Percentiles rank a stretch among this genome's conserved stretches.
Conservation (phyloP, 208 protist species). For the Porcisia hertigi region DNA sequence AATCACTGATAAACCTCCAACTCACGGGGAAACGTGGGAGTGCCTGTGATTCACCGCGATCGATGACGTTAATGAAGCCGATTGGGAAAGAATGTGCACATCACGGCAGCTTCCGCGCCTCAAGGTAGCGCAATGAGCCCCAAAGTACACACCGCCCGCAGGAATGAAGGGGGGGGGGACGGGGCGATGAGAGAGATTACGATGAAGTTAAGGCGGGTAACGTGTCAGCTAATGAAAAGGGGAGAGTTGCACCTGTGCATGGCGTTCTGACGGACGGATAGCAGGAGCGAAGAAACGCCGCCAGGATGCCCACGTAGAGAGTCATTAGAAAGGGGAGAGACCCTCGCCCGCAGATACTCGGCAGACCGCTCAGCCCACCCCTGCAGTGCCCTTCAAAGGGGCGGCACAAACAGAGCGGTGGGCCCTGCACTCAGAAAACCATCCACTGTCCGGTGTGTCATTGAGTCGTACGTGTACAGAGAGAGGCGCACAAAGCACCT, state of each 20-base stretch:
- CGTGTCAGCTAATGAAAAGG: constrained; percentile 10
- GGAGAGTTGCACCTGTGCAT: neutral
- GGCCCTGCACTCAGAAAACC: neutral
- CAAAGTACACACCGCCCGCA: neutral
- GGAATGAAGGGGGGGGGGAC: neutral
- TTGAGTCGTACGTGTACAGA: neutral
- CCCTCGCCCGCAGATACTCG: neutral
- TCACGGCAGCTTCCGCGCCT: neutral
- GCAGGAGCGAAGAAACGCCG: neutral
- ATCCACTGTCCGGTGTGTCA: neutral
- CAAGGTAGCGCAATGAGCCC: neutral
- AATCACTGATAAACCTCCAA: neutral
- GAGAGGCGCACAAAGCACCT: too few relatives aligned
- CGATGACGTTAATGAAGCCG: neutral
- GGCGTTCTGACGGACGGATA: neutral
- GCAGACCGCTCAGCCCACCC: neutral
- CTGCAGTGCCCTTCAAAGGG: neutral
- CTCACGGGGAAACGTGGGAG: too few relatives aligned
- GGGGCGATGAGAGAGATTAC: neutral
- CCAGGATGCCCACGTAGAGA: neutral
- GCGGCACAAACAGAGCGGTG: neutral
- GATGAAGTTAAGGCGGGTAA: neutral
- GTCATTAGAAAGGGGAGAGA: neutral
- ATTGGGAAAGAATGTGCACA: neutral
- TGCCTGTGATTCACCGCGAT: neutral